Base-by-base conservation (phyloP, 1,284 basidiomycete species). In the Stereum hirsutum region DNA sequence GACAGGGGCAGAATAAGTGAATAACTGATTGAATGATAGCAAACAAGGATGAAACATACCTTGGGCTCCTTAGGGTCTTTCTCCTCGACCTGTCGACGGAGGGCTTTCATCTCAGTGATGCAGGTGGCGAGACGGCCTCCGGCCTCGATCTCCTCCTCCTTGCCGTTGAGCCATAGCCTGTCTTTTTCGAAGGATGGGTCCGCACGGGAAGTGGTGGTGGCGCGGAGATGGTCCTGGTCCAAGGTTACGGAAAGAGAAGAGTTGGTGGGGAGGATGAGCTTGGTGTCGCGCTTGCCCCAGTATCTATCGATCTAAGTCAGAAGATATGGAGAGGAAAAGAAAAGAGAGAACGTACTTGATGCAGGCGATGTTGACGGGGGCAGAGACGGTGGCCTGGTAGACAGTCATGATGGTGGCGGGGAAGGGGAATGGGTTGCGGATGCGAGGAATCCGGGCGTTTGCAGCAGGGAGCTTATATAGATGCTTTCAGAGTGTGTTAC, bases 261-360 rank as follows among this genome's bases (percentile, higher is more conserved):
- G 68, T 99, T 99, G 53, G 94, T 98, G 24, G 95, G 95, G 43
- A 99, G 74, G 59, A 98, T 97, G 51, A 99, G 81, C 53, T 83
- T 79, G 7, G 91, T 94, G 66, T 98, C 88, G 52, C 94, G 86
- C 69, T 99, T 99, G 52, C 95, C 95, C 95, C 95, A 99, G 71
- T 94, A 95, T 61, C 91, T 93, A 55, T 41, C 20, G 20, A 39
- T 24, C 24, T n/a, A 11, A 25, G 27, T 26, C 37, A n/a, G 24
- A 15, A n/a, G 35, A 41, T 14, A 39, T 32, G 26, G 39, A 23
- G 24, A 46, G 11, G 17, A 20, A 44, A 33, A 23, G 45, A 36
- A 36, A 15, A 46, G 44, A 49, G 19, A 6, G 5, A 19, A 58
- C 78, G 57, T 50, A 92, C 90, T 97, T 97, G 70, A 96, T 94